Percentiles rank a stretch among this genome's conserved stretches.
Evolutionary conservation across 176 grass and related monocot species (phyloP).

Genomic region (Cymbopogon citratus): DNA sequence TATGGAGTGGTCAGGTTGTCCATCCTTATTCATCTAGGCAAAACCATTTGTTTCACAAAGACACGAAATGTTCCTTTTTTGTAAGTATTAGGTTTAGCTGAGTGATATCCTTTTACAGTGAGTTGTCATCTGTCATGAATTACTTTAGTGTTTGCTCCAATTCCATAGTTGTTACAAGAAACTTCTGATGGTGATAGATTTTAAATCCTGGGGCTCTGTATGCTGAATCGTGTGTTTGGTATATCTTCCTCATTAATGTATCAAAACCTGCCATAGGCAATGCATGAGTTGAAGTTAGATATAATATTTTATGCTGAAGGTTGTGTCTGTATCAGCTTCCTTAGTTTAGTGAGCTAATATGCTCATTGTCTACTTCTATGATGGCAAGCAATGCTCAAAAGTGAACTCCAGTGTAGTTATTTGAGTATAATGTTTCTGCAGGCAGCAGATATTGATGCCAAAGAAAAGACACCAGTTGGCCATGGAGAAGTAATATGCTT

Average conservation of each 20-base stretch:
- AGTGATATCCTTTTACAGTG: background rate
- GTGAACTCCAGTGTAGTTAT: conserved; percentile 10
- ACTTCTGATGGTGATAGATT: conserved; percentile 3
- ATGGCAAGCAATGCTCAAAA: background rate
- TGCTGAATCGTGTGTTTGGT: background rate
- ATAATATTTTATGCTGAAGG: conserved; percentile 5
- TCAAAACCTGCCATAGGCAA: background rate
- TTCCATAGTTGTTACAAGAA: background rate
- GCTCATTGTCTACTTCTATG: conserved; percentile 14
- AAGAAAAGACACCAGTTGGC: too few species aligned
- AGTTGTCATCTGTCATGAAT: conserved; percentile 4
- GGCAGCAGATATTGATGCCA: conserved; percentile 49
- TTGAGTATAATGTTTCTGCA: conserved; percentile 34
- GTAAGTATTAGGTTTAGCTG: background rate
- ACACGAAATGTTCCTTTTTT: background rate
- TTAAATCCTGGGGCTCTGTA: background rate
- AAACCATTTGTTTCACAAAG: conserved; percentile 13
- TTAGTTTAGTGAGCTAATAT: conserved; percentile 7
- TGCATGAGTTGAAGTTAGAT: background rate
- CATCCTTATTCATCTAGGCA: background rate
- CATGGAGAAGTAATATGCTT: too few species aligned
- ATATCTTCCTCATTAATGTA: conserved; percentile 9
- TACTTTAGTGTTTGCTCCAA: background rate
- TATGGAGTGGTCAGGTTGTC: conserved; percentile 20
- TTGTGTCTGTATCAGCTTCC: background rate